These are phyloP conservation scores for Aspergillus cavernicola DNA, from an alignment of 495 filamentous ascomycete genomes.

Conservation along the genomic window DNA sequence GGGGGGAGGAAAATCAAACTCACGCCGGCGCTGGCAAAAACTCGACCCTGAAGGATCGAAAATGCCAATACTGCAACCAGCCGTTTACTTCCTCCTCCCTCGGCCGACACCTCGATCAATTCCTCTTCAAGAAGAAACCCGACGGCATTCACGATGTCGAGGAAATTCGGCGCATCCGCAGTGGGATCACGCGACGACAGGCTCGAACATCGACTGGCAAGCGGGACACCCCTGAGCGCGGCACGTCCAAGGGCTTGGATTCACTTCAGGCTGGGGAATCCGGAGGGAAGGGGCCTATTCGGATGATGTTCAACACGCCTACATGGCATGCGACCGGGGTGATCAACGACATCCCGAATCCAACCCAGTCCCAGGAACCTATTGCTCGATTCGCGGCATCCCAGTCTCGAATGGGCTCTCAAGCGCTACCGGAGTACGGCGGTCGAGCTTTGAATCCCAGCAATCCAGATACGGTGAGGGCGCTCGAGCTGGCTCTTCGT, in stretches of 20 bases:
- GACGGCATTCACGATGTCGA: constrained; percentile 87
- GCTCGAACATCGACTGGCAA: constrained; percentile 59
- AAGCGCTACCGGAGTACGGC: constrained; percentile 53
- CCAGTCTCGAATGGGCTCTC: constrained; percentile 42
- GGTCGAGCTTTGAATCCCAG: constrained; percentile 54
- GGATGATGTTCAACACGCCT: constrained; percentile 55
- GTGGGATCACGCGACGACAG: constrained; percentile 78
- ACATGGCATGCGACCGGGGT: constrained; percentile 80
- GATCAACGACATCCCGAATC: constrained; percentile 67
- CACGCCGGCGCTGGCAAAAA: constrained; percentile 33
- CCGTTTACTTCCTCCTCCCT: constrained; percentile 87
- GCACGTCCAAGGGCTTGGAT: constrained; percentile 29
- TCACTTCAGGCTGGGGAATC: constrained; percentile 21
- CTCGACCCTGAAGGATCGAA: constrained; percentile 66
- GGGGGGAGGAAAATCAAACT: constrained; percentile 34
- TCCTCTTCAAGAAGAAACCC: constrained; percentile 82
- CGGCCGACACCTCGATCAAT: constrained; percentile 88
- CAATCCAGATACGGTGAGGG: constrained; percentile 69
- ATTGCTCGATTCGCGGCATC: constrained; percentile 36
- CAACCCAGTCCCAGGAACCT: constrained; percentile 34
- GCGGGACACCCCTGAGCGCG: constrained; percentile 46
- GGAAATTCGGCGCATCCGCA: constrained; percentile 75
- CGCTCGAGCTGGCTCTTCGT: constrained; percentile 77
- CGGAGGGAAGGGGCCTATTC: constrained; percentile 36
- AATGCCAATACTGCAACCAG: constrained; percentile 80